Percentiles rank a stretch among this genome's conserved stretches.
phyloP scores from a whole-genome alignment of 148 eudicot species.

The Spergularia bocconei region DNA sequence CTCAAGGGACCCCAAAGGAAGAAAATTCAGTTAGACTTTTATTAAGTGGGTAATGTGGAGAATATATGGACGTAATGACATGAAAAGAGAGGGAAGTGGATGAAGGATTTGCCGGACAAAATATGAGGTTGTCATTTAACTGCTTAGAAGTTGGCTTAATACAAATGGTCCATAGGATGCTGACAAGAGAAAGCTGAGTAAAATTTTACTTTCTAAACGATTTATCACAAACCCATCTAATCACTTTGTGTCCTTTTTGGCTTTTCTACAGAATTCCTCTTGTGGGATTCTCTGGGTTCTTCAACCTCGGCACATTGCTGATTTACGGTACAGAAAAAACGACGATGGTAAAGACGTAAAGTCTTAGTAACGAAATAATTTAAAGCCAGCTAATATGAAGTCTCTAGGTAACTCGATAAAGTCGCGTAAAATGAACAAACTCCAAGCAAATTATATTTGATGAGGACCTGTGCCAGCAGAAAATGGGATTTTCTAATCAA shows the following conservation, averaged over 20 bases:
- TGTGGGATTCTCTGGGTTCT: slow-evolving; percentile 13
- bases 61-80: slow-evolving; percentile 15
- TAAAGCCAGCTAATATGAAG: too few species aligned
- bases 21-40: not conserved
- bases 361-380: too few species aligned
- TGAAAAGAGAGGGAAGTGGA: slow-evolving; percentile 17
- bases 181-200: slow-evolving; percentile 38
- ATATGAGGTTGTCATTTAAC: slow-evolving; percentile 28
- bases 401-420: too few species aligned
- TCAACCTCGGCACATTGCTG: too few species aligned
- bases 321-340: too few species aligned
- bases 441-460: not conserved
- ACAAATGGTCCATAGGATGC: slow-evolving; percentile 24
- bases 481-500: slow-evolving; percentile 5
- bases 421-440: too few species aligned
- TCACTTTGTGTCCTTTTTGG: slow-evolving; percentile 21
- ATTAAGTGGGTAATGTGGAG: slow-evolving; percentile 9
- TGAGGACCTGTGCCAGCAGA: not conserved
- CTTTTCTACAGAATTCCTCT: slow-evolving; percentile 17
- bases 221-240: slow-evolving; percentile 16
- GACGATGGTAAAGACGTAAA: too few species aligned
- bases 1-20: slow-evolving; percentile 6
- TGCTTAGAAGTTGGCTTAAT: slow-evolving; percentile 18
- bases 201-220: slow-evolving; percentile 15
- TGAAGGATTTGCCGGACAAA: slow-evolving; percentile 18